Evolutionary conservation across 1,284 basidiomycete species (phyloP), one percentile per base, ranked within the genome.

Genomic region (Heterobasidion irregulare): DNA sequence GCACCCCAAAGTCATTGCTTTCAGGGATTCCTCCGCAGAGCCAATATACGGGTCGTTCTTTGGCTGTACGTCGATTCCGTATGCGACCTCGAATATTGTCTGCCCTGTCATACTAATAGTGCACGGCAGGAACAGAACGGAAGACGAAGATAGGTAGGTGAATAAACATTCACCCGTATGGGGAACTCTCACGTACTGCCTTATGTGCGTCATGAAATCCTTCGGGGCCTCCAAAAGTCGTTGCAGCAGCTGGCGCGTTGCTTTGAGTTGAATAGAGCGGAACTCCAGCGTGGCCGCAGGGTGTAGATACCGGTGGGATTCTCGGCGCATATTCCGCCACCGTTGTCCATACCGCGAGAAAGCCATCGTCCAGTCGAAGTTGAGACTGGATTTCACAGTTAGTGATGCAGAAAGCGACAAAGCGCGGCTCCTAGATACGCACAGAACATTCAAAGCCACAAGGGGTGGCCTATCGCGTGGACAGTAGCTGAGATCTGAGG

Each of bases 11-110:
- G 55, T 63, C 5, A 66, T 56, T 10, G 62, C 55, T 68, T 59
- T 12, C 26, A 67, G 50, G 1, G 65, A 64, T 15, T 61, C 57
- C 54, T 68, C 77, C 3, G 76, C 78, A 8, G 76, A 61, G 1
- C 66, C 61, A 7, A 80, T 72, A 58, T 74, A 79, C 12, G 68
- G 59, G 54, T 78, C 77, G 6, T 73, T 72, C 44, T 68, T 58
- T 12, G 67, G 66, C 12, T 64, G 61, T 19, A 74, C 59, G 50
- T 70, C 59, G 49, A 65, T 61, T 32, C 65, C 66, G 41, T 67
- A 69, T 3, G 63, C 58, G 7, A 65, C 58, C 45, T 60, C 59
- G 59, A 64, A 62, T 7, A 63, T 60, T 9, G 63, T 59, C 19
- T 62, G 58, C 13, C 66, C 66, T 34, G 63, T 60, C 65, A 66